Percentiles rank a stretch among this genome's conserved stretches.
phyloP scores from a whole-genome alignment of 2,329 filamentous ascomycete genomes.

The Ceratocystis diversiconidia region DNA sequence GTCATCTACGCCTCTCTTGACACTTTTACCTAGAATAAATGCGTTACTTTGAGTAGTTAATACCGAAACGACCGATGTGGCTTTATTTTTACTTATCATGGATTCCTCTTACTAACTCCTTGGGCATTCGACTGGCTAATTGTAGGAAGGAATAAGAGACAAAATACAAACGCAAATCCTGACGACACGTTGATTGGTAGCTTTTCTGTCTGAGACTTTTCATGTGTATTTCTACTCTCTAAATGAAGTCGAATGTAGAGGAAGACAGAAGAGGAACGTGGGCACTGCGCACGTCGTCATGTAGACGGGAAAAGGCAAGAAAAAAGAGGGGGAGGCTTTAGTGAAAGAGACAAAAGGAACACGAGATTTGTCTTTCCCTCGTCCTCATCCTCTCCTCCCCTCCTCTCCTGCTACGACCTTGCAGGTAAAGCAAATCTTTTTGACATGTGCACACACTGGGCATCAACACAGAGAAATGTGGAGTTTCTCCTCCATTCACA shows the following conservation, averaged over 20 bases:
- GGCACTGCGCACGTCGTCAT: no score
- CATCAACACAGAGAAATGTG: conserved; percentile 5
- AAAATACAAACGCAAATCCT: not conserved
- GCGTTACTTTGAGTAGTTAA: no score
- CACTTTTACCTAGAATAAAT: no score
- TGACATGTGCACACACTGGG: conserved; percentile 4
- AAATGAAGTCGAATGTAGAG: not conserved
- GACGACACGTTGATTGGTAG: not conserved
- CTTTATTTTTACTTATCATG: no score
- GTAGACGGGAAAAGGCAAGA: not conserved
- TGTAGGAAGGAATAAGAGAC: not conserved
- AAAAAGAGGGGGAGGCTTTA: not conserved
- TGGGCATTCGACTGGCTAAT: not conserved
- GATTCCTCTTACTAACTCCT: no score
- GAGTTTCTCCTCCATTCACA: not conserved
- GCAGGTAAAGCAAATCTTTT: not conserved
- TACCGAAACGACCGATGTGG: no score
- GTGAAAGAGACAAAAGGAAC: not conserved
- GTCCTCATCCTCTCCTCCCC: not conserved
- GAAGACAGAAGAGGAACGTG: not conserved
- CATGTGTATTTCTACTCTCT: no score
- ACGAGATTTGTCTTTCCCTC: not conserved
- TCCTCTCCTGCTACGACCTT: not conserved
- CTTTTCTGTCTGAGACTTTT: not conserved
- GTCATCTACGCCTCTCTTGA: not conserved